Percentiles rank a stretch among this genome's conserved stretches.
phyloP scores from a whole-genome alignment of 768 basidiomycete species.

The Mycena polygramma region DNA sequence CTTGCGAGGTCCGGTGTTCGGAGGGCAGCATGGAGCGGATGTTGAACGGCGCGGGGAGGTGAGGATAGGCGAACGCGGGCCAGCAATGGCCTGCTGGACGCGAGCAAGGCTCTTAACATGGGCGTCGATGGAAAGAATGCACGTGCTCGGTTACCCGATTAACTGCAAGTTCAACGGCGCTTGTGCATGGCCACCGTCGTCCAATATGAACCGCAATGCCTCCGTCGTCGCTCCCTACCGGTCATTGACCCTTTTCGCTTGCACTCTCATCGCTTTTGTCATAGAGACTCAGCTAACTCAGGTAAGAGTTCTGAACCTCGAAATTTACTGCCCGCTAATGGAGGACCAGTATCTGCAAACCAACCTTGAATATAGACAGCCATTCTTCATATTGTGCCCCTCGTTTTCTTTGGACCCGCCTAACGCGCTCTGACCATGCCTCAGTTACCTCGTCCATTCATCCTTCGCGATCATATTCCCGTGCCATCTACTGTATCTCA shows the following conservation, averaged over 20 bases:
- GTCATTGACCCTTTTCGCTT: conserved; percentile 68
- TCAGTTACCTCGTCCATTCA: conserved; percentile 90
- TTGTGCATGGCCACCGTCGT: conserved; percentile 17
- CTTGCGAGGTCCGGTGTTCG: conserved; percentile 59
- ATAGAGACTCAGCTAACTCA: conserved; percentile 82
- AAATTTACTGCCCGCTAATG: conserved; percentile 15
- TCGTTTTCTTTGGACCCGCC: conserved; percentile 10
- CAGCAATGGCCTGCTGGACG: conserved; percentile 73
- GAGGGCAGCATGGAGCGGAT: conserved; percentile 43
- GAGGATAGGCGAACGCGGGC: conserved; percentile 60
- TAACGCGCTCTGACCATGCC: conserved; percentile 16
- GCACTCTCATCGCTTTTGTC: conserved; percentile 79
- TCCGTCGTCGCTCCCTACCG: conserved; percentile 61
- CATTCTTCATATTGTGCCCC: conserved; percentile 89
- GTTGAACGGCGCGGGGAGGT: conserved; percentile 47
- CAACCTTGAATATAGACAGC: conserved; percentile 82
- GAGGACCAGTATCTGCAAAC: conserved; percentile 80
- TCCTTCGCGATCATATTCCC: conserved; percentile 85
- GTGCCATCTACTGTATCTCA: conserved; percentile 80
- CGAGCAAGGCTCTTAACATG: conserved; percentile 78
- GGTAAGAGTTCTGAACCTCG: conserved; percentile 56
- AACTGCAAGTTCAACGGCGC: neutral
- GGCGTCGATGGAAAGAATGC: conserved; percentile 26
- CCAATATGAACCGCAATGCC: conserved; percentile 33
- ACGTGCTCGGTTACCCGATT: neutral